Percentiles rank a stretch among this genome's conserved stretches.
Evolutionary conservation across 352 stramenopile genomes (phyloP).

Genomic region (Saprolegnia parasitica): DNA sequence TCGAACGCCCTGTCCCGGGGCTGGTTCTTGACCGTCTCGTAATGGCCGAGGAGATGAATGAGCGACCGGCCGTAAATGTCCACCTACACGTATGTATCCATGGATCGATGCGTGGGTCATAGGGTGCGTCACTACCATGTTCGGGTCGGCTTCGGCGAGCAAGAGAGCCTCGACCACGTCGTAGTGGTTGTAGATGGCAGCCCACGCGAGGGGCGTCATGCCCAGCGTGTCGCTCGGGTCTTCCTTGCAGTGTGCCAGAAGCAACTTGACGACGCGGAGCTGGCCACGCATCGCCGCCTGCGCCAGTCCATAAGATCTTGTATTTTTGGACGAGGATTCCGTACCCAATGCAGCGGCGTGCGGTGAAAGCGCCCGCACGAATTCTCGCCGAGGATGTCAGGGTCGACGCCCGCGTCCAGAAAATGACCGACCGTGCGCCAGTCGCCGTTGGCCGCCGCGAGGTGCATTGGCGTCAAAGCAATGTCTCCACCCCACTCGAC

Average conservation of each 20-base stretch:
- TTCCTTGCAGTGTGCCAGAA: constrained; percentile 49
- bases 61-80: constrained; percentile 7
- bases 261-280: constrained; percentile 46
- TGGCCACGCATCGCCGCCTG: constrained; percentile 66
- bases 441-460: constrained; percentile 49
- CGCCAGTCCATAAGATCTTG: no score
- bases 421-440: constrained; percentile 59
- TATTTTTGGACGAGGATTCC: no score
- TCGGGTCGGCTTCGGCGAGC: constrained; percentile 48
- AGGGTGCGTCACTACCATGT: no score
- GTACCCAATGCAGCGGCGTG: constrained; percentile 64
- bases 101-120: constrained; percentile 32
- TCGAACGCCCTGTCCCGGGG: constrained; percentile 37
- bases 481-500: constrained; percentile 76
- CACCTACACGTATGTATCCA: constrained; percentile 36
- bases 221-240: constrained; percentile 65
- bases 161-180: constrained; percentile 56
- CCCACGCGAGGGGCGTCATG: constrained; percentile 63
- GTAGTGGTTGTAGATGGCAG: constrained; percentile 63
- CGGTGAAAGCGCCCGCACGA: constrained; percentile 59
- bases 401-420: constrained; percentile 59
- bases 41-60: constrained; percentile 1
- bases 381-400: constrained; percentile 64
- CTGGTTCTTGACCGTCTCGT: constrained; percentile 26
- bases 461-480: constrained; percentile 67